These are phyloP conservation scores for Ustilago loliicola DNA, from an alignment of 1,284 basidiomycete species.

Conservation along the genomic window DNA sequence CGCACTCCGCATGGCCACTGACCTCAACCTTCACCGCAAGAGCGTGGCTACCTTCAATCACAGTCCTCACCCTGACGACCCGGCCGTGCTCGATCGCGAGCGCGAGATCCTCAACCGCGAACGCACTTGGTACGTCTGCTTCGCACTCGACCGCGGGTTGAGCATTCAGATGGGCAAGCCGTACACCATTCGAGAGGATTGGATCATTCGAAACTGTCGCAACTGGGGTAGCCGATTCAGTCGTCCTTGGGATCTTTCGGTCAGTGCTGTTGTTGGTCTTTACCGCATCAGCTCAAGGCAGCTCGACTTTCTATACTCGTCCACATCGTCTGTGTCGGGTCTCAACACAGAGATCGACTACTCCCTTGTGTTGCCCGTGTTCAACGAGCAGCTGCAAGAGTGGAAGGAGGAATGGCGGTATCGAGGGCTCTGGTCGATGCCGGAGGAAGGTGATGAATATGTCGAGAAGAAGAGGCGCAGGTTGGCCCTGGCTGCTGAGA, in stretches of 20 bases:
- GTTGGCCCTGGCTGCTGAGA: conserved; percentile 19
- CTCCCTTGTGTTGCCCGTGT: conserved; percentile 82
- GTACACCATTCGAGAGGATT: conserved; percentile 87
- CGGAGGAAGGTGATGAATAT: conserved; percentile 32
- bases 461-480: conserved; percentile 29
- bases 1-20: conserved; percentile 87
- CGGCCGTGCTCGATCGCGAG: conserved; percentile 75
- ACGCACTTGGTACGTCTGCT: conserved; percentile 92
- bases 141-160: conserved; percentile 82
- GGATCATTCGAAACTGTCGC: conserved; percentile 81
- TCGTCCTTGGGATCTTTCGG: conserved; percentile 65
- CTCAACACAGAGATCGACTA: conserved; percentile 90
- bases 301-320: conserved; percentile 89
- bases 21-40: conserved; percentile 94
- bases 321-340: conserved; percentile 83
- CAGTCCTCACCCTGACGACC: conserved; percentile 67
- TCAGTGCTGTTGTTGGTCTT: conserved; percentile 59
- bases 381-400: conserved; percentile 82
- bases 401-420: conserved; percentile 79
- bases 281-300: conserved; percentile 76
- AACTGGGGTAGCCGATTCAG: conserved; percentile 74
- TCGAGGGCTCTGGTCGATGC: conserved; percentile 51
- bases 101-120: conserved; percentile 93
- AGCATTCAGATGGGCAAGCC: conserved; percentile 95
- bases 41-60: conserved; percentile 75